These are phyloP conservation scores for Tricholoma terreum DNA, from an alignment of 768 basidiomycete genomes.

Conservation along the genomic window DNA sequence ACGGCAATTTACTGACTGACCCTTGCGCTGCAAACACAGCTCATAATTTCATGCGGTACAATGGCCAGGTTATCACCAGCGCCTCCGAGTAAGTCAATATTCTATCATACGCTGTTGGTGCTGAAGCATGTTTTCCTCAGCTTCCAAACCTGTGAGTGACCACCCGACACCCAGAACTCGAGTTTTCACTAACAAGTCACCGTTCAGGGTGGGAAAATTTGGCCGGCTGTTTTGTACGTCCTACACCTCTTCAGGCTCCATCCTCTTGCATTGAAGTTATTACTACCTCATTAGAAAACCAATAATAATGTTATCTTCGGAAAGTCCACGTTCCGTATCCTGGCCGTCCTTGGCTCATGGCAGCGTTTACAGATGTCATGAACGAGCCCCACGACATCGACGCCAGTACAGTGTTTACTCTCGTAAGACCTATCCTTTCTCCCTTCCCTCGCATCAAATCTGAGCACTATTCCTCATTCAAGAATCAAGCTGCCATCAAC, in stretches of 20 bases:
- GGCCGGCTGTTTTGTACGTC: slow-evolving; percentile 49
- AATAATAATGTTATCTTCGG: slow-evolving; percentile 59
- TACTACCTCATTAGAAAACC: slow-evolving; percentile 28
- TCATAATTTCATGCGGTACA: slow-evolving; percentile 63
- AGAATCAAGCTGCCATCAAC: slow-evolving; percentile 66
- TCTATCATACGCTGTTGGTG: background rate
- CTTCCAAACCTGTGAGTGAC: slow-evolving; percentile 46
- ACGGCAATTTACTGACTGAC: background rate
- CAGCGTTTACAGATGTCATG: slow-evolving; percentile 40
- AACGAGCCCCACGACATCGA: slow-evolving; percentile 66
- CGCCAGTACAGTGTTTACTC: slow-evolving; percentile 46
- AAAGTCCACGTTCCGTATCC: slow-evolving; percentile 8
- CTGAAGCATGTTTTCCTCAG: slow-evolving; percentile 20
- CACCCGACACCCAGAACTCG: background rate
- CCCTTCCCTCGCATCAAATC: background rate
- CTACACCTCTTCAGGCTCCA: background rate
- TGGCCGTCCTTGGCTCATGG: background rate
- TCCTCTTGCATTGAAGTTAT: background rate
- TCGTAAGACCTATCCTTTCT: slow-evolving; percentile 32
- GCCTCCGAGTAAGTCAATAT: slow-evolving; percentile 38
- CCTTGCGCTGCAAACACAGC: slow-evolving; percentile 26
- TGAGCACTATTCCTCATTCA: background rate
- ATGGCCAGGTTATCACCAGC: slow-evolving; percentile 47
- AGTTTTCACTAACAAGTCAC: background rate
- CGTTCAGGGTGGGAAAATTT: slow-evolving; percentile 54